These are phyloP conservation scores for Scutellaria barbata DNA, from an alignment of 257 asterid genomes.

Conservation along the genomic window DNA sequence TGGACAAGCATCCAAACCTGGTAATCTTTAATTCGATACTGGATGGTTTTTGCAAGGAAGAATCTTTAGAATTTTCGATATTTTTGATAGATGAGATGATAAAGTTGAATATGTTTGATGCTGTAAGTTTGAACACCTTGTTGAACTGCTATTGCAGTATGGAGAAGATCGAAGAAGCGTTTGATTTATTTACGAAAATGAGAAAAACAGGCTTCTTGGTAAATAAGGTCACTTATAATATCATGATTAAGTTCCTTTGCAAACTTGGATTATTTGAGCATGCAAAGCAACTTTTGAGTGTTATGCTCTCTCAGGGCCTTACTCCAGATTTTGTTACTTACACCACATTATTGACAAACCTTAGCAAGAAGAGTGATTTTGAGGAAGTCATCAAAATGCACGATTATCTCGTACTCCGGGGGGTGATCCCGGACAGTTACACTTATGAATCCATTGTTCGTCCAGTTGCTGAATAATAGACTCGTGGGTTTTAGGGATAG, in stretches of 20 bases:
- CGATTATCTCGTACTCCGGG: neutral
- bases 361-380: constrained; percentile 40
- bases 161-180: constrained; percentile 54
- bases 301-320: constrained; percentile 54
- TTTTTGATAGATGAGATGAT: constrained; percentile 52
- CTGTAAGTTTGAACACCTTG: constrained; percentile 60
- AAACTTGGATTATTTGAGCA: constrained; percentile 57
- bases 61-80: constrained; percentile 44
- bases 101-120: constrained; percentile 48
- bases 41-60: constrained; percentile 67
- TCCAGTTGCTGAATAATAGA: neutral
- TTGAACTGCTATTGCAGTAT: constrained; percentile 56
- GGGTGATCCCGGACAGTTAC: neutral
- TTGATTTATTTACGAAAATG: constrained; percentile 55
- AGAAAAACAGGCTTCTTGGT: constrained; percentile 51
- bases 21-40: constrained; percentile 67
- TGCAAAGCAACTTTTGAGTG: constrained; percentile 52
- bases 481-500: no score
- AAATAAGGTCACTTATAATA: constrained; percentile 60
- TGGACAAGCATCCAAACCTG: constrained; percentile 57
- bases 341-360: constrained; percentile 54
- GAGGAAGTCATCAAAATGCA: constrained; percentile 49
- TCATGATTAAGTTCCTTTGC: constrained; percentile 63
- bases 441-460: constrained; percentile 2
- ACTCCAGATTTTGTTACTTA: constrained; percentile 64